Evolutionary conservation across 192 early-diverging fungal species (phyloP).

Genomic region (Entrophospora sp.): DNA sequence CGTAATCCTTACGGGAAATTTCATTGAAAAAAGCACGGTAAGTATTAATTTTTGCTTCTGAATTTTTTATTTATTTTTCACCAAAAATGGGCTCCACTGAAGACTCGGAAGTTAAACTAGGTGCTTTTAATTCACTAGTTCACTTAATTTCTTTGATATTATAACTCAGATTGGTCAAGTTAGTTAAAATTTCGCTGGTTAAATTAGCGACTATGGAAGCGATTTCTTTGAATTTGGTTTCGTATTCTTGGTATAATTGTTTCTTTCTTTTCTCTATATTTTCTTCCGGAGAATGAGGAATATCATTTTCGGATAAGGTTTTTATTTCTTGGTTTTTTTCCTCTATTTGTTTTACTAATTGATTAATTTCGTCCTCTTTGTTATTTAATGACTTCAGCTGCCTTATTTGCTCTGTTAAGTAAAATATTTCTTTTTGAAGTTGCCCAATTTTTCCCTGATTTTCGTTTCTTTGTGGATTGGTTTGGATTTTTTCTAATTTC

Average conservation of each 20-base stretch:
- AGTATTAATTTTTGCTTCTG: no score
- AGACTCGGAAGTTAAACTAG: constrained; percentile 8
- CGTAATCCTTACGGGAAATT: constrained; percentile 2
- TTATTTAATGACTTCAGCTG: neutral
- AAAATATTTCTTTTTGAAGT: neutral
- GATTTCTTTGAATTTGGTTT: neutral
- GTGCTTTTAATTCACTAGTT: neutral
- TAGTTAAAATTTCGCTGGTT: neutral
- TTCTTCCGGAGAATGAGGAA: neutral
- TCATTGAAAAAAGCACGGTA: neutral
- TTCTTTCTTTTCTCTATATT: neutral
- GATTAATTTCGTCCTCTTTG: neutral
- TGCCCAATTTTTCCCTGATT: neutral
- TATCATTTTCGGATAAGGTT: neutral
- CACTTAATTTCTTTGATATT: neutral
- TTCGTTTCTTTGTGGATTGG: neutral
- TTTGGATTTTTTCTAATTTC: neutral
- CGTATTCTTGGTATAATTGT: neutral
- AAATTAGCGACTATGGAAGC: neutral
- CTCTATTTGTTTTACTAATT: neutral
- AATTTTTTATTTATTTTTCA: no score
- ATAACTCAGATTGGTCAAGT: neutral
- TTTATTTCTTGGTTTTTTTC: neutral
- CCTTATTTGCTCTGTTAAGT: neutral
- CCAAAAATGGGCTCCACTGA: no score